These are phyloP conservation scores for Tolypocladium album DNA, from an alignment of 2,329 filamentous ascomycete genomes.

Conservation along the genomic window DNA sequence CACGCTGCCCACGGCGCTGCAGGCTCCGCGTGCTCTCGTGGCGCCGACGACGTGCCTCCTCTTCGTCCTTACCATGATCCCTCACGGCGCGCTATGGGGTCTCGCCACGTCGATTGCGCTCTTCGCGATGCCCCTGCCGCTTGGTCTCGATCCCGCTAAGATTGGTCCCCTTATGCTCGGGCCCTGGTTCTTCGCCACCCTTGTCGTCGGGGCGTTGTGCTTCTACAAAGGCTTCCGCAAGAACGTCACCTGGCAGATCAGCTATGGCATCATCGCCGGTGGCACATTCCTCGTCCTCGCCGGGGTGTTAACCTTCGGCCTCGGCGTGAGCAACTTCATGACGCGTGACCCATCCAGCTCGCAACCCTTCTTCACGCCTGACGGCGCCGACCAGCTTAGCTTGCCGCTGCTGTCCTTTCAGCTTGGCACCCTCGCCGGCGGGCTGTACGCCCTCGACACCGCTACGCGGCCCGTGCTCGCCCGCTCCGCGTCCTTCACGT, in stretches of 20 bases:
- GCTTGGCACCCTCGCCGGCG: constrained; percentile 35
- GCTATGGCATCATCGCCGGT: constrained; percentile 21
- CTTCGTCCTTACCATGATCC: constrained; percentile 32
- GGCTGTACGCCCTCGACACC: constrained; percentile 27
- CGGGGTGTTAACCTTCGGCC: constrained; percentile 33
- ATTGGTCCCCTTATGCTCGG: constrained; percentile 34
- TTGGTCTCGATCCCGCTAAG: constrained; percentile 24
- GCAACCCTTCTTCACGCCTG: constrained; percentile 14
- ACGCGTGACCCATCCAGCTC: constrained; percentile 9
- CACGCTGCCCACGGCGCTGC: constrained; percentile 23
- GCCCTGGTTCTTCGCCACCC: constrained; percentile 30
- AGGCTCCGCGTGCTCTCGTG: constrained; percentile 33
- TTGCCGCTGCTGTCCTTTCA: constrained; percentile 33
- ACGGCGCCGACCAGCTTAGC: constrained; percentile 15
- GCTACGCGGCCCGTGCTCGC: constrained; percentile 30
- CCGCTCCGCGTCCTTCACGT: constrained; percentile 38
- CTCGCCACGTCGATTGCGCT: constrained; percentile 33
- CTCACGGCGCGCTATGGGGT: constrained; percentile 36
- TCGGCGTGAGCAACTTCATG: constrained; percentile 23
- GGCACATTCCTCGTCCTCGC: constrained; percentile 27
- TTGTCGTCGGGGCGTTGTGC: constrained; percentile 19
- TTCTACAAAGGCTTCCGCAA: constrained; percentile 18
- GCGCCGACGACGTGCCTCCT: constrained; percentile 40
- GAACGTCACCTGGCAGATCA: constrained; percentile 20
- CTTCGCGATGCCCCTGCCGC: constrained; percentile 33